Percentiles rank a stretch among this genome's conserved stretches.
Evolutionary conservation across 805 yeast species (phyloP).

Genomic region (Cyberlindnera xishuangbannaensis): DNA sequence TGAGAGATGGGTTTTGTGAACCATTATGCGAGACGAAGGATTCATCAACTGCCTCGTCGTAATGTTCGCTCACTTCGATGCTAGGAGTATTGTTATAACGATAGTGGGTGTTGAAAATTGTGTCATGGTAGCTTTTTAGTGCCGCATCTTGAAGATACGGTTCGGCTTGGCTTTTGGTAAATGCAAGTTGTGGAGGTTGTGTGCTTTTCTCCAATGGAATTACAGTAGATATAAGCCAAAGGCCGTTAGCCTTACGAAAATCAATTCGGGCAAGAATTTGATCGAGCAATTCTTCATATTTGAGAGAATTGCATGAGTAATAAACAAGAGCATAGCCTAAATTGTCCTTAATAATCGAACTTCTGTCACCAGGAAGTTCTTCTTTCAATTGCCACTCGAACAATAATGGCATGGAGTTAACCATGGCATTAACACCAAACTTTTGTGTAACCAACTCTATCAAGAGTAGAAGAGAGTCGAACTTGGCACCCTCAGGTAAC

Average conservation of each 20-base stretch:
- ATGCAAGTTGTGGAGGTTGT: slow-evolving; percentile 2
- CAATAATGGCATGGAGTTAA: slow-evolving; percentile 40
- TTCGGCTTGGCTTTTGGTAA: slow-evolving; percentile 11
- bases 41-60: slow-evolving; percentile 8
- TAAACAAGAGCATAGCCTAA: slow-evolving; percentile 16
- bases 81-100: slow-evolving; percentile 9
- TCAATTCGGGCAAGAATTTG: slow-evolving; percentile 17
- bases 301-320: slow-evolving; percentile 10
- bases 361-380: background rate
- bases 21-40: slow-evolving; percentile 15
- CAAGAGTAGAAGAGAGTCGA: slow-evolving; percentile 6
- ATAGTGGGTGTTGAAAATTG: slow-evolving; percentile 19
- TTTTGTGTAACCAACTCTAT: slow-evolving; percentile 23
- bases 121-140: slow-evolving; percentile 14
- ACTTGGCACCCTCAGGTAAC: slow-evolving; percentile 4
- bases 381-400: slow-evolving; percentile 35
- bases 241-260: slow-evolving; percentile 13
- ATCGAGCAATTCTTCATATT: slow-evolving; percentile 8
- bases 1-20: slow-evolving; percentile 16
- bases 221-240: slow-evolving; percentile 17
- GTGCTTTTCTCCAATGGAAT: slow-evolving; percentile 13
- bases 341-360: slow-evolving; percentile 16
- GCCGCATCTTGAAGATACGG: slow-evolving; percentile 4
- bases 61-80: background rate
- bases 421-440: slow-evolving; percentile 43